Percentiles rank a stretch among this genome's conserved stretches.
Conservation (phyloP, 495 filamentous ascomycete species). For the Hypomontagnella monticulosa region DNA sequence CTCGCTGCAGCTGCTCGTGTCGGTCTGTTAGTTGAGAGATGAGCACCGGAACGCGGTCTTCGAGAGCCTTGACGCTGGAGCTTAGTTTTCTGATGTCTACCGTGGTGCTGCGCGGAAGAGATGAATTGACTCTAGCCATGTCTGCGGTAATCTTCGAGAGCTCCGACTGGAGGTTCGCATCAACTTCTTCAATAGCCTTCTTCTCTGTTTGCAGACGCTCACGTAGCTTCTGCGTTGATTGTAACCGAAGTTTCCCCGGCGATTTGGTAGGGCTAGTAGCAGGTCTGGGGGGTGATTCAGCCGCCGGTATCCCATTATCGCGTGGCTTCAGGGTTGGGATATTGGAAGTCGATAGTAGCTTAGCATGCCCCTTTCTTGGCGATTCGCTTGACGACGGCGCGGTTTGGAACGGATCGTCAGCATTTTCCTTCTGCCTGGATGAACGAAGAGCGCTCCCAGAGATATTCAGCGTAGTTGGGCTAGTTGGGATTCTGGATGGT, state of each 20-base stretch:
- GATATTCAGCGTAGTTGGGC: constrained; percentile 45
- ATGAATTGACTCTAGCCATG: constrained; percentile 69
- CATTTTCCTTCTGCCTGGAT: constrained; percentile 57
- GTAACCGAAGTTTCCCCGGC: constrained; percentile 79
- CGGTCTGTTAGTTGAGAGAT: constrained; percentile 68
- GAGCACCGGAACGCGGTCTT: constrained; percentile 69
- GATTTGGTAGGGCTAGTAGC: constrained; percentile 51
- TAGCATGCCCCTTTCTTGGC: constrained; percentile 46
- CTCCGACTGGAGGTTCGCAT: constrained; percentile 75
- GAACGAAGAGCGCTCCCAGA: constrained; percentile 42
- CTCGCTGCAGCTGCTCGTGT: constrained; percentile 68
- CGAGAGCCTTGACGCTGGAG: constrained; percentile 68
- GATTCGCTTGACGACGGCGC: constrained; percentile 17
- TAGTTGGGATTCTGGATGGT: constrained; percentile 57
- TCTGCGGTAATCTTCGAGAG: constrained; percentile 85
- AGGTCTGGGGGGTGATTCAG: constrained; percentile 46
- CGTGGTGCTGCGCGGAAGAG: constrained; percentile 50
- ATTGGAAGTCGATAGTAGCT: constrained; percentile 57
- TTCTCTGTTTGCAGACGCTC: constrained; percentile 87
- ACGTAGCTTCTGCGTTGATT: constrained; percentile 91
- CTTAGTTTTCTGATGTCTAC: constrained; percentile 61
- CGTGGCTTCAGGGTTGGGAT: constrained; percentile 57
- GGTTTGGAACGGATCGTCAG: constrained; percentile 43
- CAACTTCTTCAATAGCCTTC: constrained; percentile 72
- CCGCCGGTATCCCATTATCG: constrained; percentile 25